Evolutionary conservation across 2,329 filamentous ascomycete genomes (phyloP), one percentile per base, ranked within the genome.

Genomic region (Colletotrichum aenigma): DNA sequence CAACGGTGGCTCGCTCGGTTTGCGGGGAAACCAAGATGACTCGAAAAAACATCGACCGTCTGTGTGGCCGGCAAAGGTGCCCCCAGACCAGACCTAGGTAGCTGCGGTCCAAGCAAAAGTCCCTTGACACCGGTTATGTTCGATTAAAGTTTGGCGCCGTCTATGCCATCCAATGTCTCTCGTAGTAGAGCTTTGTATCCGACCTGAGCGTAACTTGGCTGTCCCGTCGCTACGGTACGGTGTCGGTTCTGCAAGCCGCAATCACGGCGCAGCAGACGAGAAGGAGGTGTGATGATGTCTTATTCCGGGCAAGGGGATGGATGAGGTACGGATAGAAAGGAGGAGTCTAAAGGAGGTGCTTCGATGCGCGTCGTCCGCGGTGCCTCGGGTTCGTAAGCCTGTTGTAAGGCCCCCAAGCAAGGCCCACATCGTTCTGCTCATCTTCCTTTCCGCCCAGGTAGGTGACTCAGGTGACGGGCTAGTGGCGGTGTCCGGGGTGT

Each of bases 81-180:
- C 38, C 43, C 55, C 52, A 55, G 24, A 24, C 61, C 36, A 55
- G 18, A 24, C 61, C 52, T n/a, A 21, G 38, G 38, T 43, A 43
- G 30, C 61, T 58, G 38, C 36, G 36, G 52, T 56, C 56, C 66
- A 43, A 62, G 43, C 73, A 73, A 75, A 73, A 73, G 56, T 65
- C 21, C 69, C 73, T 56, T 48, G 15, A 26, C 58, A 60, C 64
- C 28, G 70, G 34, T 58, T 58, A 73, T 68, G 73, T 73, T 75
- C 32, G 73, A 73, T 73, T 75, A 73, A 75, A 66, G 73, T 75
- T 75, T 73, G 73, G 64, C 70, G 70, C 43, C 43, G 73, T 72
- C 68, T 13, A 36, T 68, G 70, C 64, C 70, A 48, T 64, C 70
- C 43, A 58, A 73, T 65, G 70, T 75, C 55, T 36, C 21, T 30